Percentiles rank a stretch among this genome's conserved stretches.
phyloP scores from a whole-genome alignment of 2,329 filamentous ascomycete genomes.

The Pestalotiopsis sp. region DNA sequence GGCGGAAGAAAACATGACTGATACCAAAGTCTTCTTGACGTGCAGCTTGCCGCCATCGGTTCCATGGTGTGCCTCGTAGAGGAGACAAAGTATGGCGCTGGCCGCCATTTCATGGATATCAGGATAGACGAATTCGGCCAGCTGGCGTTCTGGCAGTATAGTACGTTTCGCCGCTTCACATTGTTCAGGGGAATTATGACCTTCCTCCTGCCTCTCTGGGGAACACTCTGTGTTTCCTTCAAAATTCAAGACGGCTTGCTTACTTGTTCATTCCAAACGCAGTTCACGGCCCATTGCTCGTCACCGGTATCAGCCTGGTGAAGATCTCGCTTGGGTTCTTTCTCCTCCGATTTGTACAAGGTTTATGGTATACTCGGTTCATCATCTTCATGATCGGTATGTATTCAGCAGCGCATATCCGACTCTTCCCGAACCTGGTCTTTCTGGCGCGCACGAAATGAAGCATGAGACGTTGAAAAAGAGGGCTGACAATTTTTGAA shows the following conservation, averaged over 20 bases:
- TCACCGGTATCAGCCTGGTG: constrained; percentile 17
- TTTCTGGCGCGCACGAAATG: too few relatives aligned
- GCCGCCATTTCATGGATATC: constrained; percentile 11
- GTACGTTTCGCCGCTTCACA: not conserved
- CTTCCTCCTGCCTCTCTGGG: not conserved
- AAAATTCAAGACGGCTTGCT: not conserved
- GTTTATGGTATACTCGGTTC: constrained; percentile 12
- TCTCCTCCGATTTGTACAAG: constrained; percentile 15
- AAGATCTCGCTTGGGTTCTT: constrained; percentile 16
- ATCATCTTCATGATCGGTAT: constrained; percentile 14
- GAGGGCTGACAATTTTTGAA: not conserved
- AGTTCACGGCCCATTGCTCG: constrained; percentile 12
- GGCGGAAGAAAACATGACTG: not conserved
- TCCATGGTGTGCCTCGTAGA: constrained; percentile 15
- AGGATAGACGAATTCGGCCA: constrained; percentile 7
- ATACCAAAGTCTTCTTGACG: not conserved
- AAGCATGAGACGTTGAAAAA: too few relatives aligned
- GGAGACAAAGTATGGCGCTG: constrained; percentile 14
- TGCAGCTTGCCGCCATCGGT: constrained; percentile 15
- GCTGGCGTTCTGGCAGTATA: constrained; percentile 15
- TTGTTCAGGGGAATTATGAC: too few relatives aligned
- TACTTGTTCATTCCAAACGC: not conserved
- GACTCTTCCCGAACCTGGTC: too few relatives aligned
- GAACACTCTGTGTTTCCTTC: not conserved
- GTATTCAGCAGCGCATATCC: too few relatives aligned